Conservation (phyloP, 2,329 filamentous ascomycete genomes). For the Sphaerulina vaccinii region DNA sequence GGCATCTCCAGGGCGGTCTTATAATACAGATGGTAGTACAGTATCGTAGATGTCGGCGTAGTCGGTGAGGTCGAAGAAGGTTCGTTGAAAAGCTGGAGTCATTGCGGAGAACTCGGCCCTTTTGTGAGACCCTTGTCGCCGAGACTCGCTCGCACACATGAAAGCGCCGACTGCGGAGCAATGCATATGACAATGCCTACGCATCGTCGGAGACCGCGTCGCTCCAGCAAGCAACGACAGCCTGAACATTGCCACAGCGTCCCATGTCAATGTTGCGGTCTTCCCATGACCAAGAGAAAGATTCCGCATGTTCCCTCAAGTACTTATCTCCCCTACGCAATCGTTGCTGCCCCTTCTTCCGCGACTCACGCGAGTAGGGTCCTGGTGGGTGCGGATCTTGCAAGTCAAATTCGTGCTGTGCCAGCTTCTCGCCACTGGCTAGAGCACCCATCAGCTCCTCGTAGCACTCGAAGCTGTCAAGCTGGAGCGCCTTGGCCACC, state of each 20-base stretch:
- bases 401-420: constrained; percentile 8
- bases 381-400: not conserved
- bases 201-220: too few species aligned
- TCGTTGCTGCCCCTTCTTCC: constrained; percentile 1
- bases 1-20: constrained; percentile 7
- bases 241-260: constrained; percentile 14
- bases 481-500: not conserved
- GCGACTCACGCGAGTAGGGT: not conserved
- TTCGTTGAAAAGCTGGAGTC: too few species aligned
- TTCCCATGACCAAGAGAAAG: constrained; percentile 2
- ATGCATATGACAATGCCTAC: too few species aligned
- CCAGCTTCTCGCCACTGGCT: constrained; percentile 4
- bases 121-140: too few species aligned
- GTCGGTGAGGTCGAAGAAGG: not conserved
- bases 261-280: constrained; percentile 8
- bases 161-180: too few species aligned
- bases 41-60: not conserved
- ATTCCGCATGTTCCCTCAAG: constrained; percentile 2
- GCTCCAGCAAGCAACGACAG: constrained; percentile 14
- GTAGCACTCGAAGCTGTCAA: constrained; percentile 10
- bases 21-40: too few species aligned
- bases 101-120: too few species aligned
- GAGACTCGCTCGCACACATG: too few species aligned
- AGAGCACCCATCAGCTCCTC: constrained; percentile 6
- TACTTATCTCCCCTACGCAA: constrained; percentile 1